Conservation (phyloP, 164 flowering plant genomes). For the Umbellularia californica region DNA sequence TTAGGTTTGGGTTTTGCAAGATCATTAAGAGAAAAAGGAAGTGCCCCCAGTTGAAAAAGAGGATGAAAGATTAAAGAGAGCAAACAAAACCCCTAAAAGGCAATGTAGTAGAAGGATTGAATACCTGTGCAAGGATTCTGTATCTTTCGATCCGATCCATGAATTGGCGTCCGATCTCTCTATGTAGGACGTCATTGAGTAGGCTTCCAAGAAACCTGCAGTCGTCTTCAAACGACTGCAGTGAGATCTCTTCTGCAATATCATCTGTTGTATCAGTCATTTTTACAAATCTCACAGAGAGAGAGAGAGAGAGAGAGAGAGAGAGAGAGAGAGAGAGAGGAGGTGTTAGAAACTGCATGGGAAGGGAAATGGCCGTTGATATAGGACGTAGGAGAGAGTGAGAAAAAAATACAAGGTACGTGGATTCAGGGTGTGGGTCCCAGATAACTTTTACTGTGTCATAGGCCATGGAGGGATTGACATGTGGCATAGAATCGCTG, state of each 20-base stretch:
- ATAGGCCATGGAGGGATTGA: neutral
- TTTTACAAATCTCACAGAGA: neutral
- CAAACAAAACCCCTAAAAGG: too few species aligned
- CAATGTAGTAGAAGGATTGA: neutral
- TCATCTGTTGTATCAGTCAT: constrained; percentile 93
- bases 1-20: neutral
- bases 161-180: constrained; percentile 57
- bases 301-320: neutral
- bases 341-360: neutral
- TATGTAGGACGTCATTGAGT: constrained; percentile 65
- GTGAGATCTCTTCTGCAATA: constrained; percentile 82
- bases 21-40: too few species aligned
- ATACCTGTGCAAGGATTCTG: constrained; percentile 44
- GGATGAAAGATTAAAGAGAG: neutral
- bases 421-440: neutral
- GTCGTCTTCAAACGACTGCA: constrained; percentile 79
- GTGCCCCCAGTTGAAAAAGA: neutral
- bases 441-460: constrained; percentile 5
- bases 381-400: neutral
- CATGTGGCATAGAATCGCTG: neutral
- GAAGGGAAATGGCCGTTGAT: neutral
- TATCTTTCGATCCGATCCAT: constrained; percentile 59
- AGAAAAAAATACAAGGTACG: neutral
- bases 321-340: neutral
- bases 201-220: constrained; percentile 63